A percentile compares a stretch with the other conserved stretches of the same genome.
Evolutionary conservation across 208 protist species (phyloP).

Genomic region (Angomonas deanei): DNA sequence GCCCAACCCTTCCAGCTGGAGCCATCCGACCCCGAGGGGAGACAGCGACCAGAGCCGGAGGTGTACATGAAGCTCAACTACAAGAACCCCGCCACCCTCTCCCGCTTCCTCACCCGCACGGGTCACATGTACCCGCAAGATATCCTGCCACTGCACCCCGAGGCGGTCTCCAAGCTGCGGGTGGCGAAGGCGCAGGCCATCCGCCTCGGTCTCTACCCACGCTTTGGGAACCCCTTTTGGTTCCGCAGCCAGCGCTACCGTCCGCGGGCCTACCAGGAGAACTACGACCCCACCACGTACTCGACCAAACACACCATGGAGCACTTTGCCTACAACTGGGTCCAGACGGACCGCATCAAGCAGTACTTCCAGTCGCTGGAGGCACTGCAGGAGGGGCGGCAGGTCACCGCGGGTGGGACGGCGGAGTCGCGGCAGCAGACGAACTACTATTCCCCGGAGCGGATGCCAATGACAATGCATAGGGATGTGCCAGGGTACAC

Average conservation of each 20-base stretch:
- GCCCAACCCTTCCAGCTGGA: conserved; percentile 86
- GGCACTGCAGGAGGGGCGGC: conserved; percentile 32
- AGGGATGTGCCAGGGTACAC: conserved; percentile 54
- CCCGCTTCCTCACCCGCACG: conserved; percentile 80
- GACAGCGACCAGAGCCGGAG: conserved; percentile 67
- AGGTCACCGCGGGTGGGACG: conserved; percentile 40
- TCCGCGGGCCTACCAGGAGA: conserved; percentile 83
- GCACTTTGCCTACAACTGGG: conserved; percentile 89
- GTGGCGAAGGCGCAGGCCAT: conserved; percentile 80
- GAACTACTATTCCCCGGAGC: conserved; percentile 61
- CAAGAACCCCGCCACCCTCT: conserved; percentile 89
- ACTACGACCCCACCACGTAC: conserved; percentile 86
- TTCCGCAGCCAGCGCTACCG: conserved; percentile 77
- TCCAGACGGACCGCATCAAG: conserved; percentile 80
- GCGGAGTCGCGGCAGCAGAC: conserved; percentile 73
- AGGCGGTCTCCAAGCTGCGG: conserved; percentile 76
- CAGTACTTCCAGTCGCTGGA: conserved; percentile 71
- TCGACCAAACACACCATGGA: conserved; percentile 88
- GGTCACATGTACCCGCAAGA: conserved; percentile 87
- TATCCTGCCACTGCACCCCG: conserved; percentile 80
- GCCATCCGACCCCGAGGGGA: conserved; percentile 77
- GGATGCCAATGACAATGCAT: conserved; percentile 46
- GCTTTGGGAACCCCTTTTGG: conserved; percentile 89
- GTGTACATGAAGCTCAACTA: conserved; percentile 93
- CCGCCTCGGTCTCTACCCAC: conserved; percentile 83